Evolutionary conservation across 148 eudicot species (phyloP), one percentile per base, ranked within the genome.

Genomic region (Agrostemma githago): DNA sequence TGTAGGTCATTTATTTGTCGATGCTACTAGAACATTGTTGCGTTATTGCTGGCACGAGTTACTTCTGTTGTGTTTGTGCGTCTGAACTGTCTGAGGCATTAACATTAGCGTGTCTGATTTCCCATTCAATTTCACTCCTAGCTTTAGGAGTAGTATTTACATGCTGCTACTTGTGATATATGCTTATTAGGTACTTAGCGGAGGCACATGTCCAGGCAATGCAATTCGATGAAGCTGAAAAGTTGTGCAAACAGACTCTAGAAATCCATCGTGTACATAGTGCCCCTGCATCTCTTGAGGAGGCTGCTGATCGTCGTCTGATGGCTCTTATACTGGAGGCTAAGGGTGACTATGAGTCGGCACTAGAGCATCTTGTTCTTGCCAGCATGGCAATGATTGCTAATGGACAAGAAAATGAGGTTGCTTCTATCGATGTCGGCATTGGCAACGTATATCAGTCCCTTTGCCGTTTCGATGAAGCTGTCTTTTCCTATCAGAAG

Each of bases 361-460:
- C 99, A 62, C 89, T 95, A 5, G 99, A 95, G 76, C 99, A 92
- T 84, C 96, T 92, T 69, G 99, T 95, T 5, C 94, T 95, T 10
- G 96, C 99, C 72, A 90, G 96, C 88, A 92, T 95, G 97, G 97
- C 97, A 6, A 95, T 95, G 99, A 89, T 92, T 72, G 99, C 97
- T 76, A 90, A 95, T 72, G 97, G 92, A 64, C 99, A 95, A 79
- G 99, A 95, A 68, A 90, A 80, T 37, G 99, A 95, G 82, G 99
- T 95, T 73, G 99, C 99, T 66, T 73, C 97, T 16, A 87, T 92
- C 67, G 99, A 95, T 81, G 85, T 92, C 34, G 85, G 97, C 89
- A 95, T 95, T 40, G 99, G 99, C 74, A 90, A 92, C 81, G 81
- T 92, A 68, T 95, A 95, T 80, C 85, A 86, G 78, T 85, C 89